phyloP scores from a whole-genome alignment of 306 rosid species.

The Prunus mume region DNA sequence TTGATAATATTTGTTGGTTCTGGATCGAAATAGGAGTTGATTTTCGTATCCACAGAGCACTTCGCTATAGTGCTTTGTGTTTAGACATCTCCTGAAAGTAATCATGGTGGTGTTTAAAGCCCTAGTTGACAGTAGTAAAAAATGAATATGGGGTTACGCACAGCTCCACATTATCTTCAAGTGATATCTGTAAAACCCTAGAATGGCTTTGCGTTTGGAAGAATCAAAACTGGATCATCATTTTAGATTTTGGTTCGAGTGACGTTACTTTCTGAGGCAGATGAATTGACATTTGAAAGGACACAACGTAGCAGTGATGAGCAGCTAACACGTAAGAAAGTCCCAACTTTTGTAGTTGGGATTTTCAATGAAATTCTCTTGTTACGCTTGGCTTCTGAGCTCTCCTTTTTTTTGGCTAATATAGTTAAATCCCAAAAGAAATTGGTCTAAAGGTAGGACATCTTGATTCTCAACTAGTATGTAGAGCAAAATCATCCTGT shows the following conservation, averaged over 20 bases:
- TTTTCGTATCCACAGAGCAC: slow-evolving; percentile 28
- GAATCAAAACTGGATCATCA: too few species aligned
- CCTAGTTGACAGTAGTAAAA: slow-evolving; percentile 11
- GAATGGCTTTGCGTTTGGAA: too few species aligned
- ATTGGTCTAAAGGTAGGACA: too few species aligned
- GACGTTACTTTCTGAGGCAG: too few species aligned
- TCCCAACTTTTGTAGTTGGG: not conserved
- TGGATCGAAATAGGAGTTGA: slow-evolving; percentile 28
- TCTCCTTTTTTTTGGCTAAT: too few species aligned
- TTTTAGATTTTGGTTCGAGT: too few species aligned
- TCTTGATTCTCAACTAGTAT: too few species aligned
- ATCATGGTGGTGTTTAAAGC: slow-evolving; percentile 72
- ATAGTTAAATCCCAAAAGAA: too few species aligned
- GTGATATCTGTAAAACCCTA: not conserved
- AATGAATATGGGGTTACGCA: slow-evolving; percentile 63
- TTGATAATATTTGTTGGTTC: too few species aligned
- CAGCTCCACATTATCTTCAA: slow-evolving; percentile 38
- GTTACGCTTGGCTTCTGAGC: slow-evolving; percentile 15
- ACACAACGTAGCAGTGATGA: not conserved
- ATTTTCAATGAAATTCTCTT: not conserved
- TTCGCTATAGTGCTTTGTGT: slow-evolving; percentile 25
- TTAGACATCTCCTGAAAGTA: slow-evolving; percentile 41
- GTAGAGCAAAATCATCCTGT: too few species aligned
- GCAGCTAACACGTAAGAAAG: slow-evolving; percentile 7
- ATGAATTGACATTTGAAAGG: too few species aligned